A percentile compares a stretch with the other conserved stretches of the same genome.
Evolutionary conservation across 345 rosid genomes (phyloP).

Genomic region (Ailanthus altissimus): DNA sequence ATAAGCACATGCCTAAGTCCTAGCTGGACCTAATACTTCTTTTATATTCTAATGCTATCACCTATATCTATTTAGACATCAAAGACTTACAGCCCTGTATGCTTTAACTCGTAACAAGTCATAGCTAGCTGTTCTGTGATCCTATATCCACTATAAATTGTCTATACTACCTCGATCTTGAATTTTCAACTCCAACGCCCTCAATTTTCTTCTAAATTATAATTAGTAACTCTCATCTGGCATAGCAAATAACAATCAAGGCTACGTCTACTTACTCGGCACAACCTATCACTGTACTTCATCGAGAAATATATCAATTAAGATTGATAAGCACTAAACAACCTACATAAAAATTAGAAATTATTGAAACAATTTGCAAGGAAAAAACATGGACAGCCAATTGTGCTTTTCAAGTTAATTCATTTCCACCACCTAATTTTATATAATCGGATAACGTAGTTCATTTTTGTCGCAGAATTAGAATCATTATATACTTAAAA

Average conservation of each 20-base stretch:
- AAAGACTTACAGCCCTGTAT: too few relatives aligned
- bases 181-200: background rate
- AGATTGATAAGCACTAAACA: background rate
- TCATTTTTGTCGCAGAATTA: too few relatives aligned
- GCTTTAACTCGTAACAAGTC: background rate
- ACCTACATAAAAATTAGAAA: background rate
- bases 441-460: background rate
- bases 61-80: background rate
- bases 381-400: too few relatives aligned
- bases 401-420: too few relatives aligned
- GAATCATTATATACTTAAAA: too few relatives aligned
- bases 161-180: background rate
- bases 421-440: background rate
- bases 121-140: background rate
- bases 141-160: background rate
- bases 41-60: too few relatives aligned
- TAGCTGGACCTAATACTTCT: too few relatives aligned
- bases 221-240: background rate
- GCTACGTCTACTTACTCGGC: background rate
- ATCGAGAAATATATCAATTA: background rate
- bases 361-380: background rate
- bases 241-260: background rate
- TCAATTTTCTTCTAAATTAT: background rate
- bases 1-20: too few relatives aligned
- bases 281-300: background rate